These are phyloP conservation scores for Suillus discolor DNA, from an alignment of 768 basidiomycete genomes.

Conservation along the genomic window DNA sequence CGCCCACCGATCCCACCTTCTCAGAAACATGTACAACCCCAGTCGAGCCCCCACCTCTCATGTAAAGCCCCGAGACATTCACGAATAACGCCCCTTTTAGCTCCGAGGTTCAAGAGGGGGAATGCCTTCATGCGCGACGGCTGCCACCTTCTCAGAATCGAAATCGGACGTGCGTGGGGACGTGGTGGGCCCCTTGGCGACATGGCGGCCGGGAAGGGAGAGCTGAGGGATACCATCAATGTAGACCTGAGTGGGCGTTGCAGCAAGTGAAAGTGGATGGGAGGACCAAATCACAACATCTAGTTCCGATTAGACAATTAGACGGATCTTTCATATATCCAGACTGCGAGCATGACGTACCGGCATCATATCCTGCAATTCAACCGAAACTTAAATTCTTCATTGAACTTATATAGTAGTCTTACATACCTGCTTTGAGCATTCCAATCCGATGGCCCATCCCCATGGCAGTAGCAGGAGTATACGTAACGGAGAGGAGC, in stretches of 20 bases:
- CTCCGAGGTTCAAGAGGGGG: slow-evolving; percentile 62
- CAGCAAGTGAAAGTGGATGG: slow-evolving; percentile 73
- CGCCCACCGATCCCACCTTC: slow-evolving; percentile 33
- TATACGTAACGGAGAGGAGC: slow-evolving; percentile 65
- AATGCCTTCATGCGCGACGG: slow-evolving; percentile 70
- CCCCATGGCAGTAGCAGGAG: slow-evolving; percentile 67
- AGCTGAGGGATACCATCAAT: slow-evolving; percentile 86
- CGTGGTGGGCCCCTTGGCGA: slow-evolving; percentile 35
- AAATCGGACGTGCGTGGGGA: slow-evolving; percentile 69
- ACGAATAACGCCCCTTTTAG: slow-evolving; percentile 53
- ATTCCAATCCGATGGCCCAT: slow-evolving; percentile 75
- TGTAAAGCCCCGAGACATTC: slow-evolving; percentile 60
- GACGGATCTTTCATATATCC: slow-evolving; percentile 1
- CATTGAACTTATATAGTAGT: not conserved
- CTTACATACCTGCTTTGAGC: slow-evolving; percentile 46
- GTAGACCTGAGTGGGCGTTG: slow-evolving; percentile 76
- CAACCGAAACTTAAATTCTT: not conserved
- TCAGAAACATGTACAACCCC: slow-evolving; percentile 30
- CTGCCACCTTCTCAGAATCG: slow-evolving; percentile 62
- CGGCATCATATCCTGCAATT: slow-evolving; percentile 48
- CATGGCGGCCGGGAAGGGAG: slow-evolving; percentile 40
- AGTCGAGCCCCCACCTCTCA: slow-evolving; percentile 28
- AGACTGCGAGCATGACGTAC: slow-evolving; percentile 17
- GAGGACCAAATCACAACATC: slow-evolving; percentile 78
- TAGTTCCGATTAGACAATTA: not conserved